phyloP scores from a whole-genome alignment of 2,329 filamentous ascomycete species.

The Exophiala aquamarina region DNA sequence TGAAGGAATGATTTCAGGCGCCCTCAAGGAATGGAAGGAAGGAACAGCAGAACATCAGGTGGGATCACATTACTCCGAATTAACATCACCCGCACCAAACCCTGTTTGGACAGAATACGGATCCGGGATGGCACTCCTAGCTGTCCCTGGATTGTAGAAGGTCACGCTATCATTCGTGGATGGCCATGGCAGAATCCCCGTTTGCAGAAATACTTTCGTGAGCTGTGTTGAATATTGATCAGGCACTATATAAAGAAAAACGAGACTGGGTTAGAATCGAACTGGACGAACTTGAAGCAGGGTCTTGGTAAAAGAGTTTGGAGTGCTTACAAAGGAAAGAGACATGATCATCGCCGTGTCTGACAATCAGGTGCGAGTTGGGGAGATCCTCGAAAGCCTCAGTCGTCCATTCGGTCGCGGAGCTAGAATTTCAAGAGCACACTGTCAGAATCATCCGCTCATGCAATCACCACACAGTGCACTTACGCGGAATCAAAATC shows the following conservation, averaged over 20 bases:
- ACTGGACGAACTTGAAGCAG: background rate
- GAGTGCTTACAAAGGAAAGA: slow-evolving; percentile 1
- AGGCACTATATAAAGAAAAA: slow-evolving; percentile 1
- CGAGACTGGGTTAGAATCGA: too few species aligned
- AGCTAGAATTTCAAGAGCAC: slow-evolving; percentile 1
- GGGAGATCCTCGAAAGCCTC: background rate
- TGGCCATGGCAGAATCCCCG: slow-evolving; percentile 1
- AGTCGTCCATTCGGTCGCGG: slow-evolving; percentile 6
- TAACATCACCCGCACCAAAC: slow-evolving; percentile 1
- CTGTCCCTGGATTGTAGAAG: slow-evolving; percentile 1
- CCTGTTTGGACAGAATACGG: slow-evolving; percentile 7
- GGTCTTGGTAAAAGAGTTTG: background rate
- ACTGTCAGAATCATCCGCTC: too few species aligned
- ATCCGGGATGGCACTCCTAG: slow-evolving; percentile 2
- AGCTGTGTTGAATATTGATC: background rate
- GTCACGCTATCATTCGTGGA: slow-evolving; percentile 3
- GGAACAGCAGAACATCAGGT: too few species aligned
- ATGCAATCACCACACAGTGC: background rate
- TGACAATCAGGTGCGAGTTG: background rate
- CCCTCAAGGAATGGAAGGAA: too few species aligned
- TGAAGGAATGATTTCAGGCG: too few species aligned
- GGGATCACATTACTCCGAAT: background rate
- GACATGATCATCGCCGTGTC: slow-evolving; percentile 11
- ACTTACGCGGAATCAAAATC: slow-evolving; percentile 11
- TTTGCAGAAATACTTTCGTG: slow-evolving; percentile 3